phyloP scores from a whole-genome alignment of 2,329 filamentous ascomycete genomes.

The Ophiosphaerella narmari region DNA sequence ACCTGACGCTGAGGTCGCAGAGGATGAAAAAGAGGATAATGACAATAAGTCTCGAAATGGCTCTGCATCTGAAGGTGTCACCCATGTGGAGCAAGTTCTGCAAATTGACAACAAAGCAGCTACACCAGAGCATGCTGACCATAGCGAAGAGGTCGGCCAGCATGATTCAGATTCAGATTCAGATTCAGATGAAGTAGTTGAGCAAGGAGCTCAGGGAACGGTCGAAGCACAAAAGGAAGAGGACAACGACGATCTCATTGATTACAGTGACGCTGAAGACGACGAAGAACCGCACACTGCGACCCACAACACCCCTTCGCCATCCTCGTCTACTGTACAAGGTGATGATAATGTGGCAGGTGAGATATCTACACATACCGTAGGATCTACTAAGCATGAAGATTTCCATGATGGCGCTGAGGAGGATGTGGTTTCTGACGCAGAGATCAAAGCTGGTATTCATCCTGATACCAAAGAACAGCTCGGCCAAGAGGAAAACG shows the following conservation, averaged over 20 bases:
- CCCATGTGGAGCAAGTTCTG: not conserved
- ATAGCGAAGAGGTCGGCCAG: not conserved
- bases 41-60: constrained; percentile 1
- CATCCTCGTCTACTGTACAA: constrained; percentile 41
- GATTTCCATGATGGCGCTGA: constrained; percentile 6
- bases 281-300: constrained; percentile 13
- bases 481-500: constrained; percentile 14
- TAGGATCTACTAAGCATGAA: constrained; percentile 4
- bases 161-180: not conserved
- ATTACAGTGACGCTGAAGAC: constrained; percentile 57
- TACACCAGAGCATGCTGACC: not conserved
- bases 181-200: not conserved
- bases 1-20: not conserved
- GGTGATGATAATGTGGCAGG: constrained; percentile 32
- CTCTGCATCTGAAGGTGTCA: not conserved
- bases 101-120: not conserved
- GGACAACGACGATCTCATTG: constrained; percentile 51
- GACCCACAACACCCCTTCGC: constrained; percentile 20
- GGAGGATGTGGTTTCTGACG: constrained; percentile 3
- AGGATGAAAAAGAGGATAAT: constrained; percentile 7
- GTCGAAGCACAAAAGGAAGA: constrained; percentile 19
- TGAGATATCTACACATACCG: constrained; percentile 7
- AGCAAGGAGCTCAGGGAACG: not conserved
- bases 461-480: constrained; percentile 11
- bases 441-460: not conserved